Evolutionary conservation across 2,329 filamentous ascomycete genomes (phyloP).

Genomic region (Ophiostoma piceae): DNA sequence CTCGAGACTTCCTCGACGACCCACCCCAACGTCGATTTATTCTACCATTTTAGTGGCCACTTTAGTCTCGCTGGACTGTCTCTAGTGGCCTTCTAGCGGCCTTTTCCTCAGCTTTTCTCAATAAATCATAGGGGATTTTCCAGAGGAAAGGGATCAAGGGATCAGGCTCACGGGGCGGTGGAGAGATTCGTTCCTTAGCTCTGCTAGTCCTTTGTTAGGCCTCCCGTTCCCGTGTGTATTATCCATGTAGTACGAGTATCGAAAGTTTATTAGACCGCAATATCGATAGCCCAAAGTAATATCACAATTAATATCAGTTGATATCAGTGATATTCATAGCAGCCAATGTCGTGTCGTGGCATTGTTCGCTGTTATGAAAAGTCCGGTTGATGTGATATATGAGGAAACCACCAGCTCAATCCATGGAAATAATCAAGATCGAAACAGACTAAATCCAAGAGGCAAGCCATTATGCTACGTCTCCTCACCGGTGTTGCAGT

Average conservation of each 20-base stretch:
- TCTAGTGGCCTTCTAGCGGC: constrained; percentile 10
- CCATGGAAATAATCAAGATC: not conserved
- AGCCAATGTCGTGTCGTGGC: not conserved
- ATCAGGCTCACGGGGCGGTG: not conserved
- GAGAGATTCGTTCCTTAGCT: not conserved
- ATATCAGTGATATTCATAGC: too few relatives aligned
- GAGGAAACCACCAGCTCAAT: not conserved
- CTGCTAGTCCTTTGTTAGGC: constrained; percentile 2
- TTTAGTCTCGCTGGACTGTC: not conserved
- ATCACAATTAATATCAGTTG: too few relatives aligned
- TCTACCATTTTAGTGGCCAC: not conserved
- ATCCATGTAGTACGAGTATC: not conserved
- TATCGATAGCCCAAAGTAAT: too few relatives aligned
- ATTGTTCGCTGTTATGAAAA: not conserved
- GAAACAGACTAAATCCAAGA: not conserved
- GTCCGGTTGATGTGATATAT: not conserved
- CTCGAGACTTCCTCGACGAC: not conserved
- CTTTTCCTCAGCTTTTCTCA: not conserved
- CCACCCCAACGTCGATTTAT: not conserved
- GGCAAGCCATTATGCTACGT: not conserved
- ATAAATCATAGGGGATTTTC: not conserved
- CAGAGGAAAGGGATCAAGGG: not conserved
- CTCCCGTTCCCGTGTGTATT: constrained; percentile 13
- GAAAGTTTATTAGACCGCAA: not conserved
- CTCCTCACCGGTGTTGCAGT: not conserved